Percentiles rank a stretch among this genome's conserved stretches.
These are phyloP conservation scores for Lasiosphaeria ovina DNA, from an alignment of 495 filamentous ascomycete genomes.

Conservation along the genomic window DNA sequence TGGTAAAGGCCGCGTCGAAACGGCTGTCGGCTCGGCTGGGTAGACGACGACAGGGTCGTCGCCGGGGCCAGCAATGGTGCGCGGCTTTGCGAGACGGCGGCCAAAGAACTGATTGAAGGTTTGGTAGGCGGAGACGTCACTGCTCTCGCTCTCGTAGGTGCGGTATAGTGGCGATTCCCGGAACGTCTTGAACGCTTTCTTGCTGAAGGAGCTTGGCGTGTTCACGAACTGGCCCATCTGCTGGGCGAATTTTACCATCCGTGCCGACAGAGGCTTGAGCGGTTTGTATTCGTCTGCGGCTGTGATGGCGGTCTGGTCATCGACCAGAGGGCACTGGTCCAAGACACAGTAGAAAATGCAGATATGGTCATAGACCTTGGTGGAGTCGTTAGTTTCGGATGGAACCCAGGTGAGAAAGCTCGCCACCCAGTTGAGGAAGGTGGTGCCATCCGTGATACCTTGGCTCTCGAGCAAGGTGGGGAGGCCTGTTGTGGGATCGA, in stretches of 20 bases:
- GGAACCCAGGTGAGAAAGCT: slow-evolving; percentile 4
- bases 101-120: slow-evolving; percentile 11
- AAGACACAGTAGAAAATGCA: slow-evolving; percentile 8
- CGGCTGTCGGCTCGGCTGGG: slow-evolving; percentile 6
- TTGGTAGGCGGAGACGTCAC: neutral
- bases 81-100: slow-evolving; percentile 3
- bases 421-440: slow-evolving; percentile 2
- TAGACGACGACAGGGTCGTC: slow-evolving; percentile 1
- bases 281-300: neutral
- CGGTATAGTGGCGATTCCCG: neutral
- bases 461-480: neutral
- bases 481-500: neutral
- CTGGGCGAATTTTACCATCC: slow-evolving; percentile 4
- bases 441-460: neutral
- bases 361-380: slow-evolving; percentile 1
- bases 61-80: neutral
- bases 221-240: neutral
- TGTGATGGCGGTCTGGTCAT: neutral
- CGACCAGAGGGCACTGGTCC: slow-evolving; percentile 1
- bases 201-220: neutral
- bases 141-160: neutral
- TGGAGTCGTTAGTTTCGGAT: neutral
- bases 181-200: neutral
- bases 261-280: neutral
- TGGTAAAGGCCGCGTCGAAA: slow-evolving; percentile 2